phyloP scores from a whole-genome alignment of 805 yeast genomes.

The Clavispora carvajalis region DNA sequence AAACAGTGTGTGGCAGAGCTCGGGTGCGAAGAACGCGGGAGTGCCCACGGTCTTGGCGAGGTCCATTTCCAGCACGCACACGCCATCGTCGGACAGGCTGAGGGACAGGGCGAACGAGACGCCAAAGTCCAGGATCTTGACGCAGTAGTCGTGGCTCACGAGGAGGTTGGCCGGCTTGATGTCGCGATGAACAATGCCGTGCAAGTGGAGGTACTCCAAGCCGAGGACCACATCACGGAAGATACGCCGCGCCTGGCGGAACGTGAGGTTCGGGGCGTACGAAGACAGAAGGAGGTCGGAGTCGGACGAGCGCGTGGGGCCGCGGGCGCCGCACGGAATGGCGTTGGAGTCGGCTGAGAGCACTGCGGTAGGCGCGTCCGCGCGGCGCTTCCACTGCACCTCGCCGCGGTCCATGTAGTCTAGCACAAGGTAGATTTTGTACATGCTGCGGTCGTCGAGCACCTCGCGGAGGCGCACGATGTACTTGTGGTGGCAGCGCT shows the following conservation, averaged over 20 bases:
- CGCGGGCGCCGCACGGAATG: constrained; percentile 3
- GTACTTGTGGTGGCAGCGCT: constrained; percentile 43
- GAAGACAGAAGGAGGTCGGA: constrained; percentile 19
- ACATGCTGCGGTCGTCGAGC: constrained; percentile 75
- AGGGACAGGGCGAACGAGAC: constrained; percentile 69
- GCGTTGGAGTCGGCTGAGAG: constrained; percentile 5
- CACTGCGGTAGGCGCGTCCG: constrained; percentile 7
- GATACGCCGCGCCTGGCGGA: constrained; percentile 62
- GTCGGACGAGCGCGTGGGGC: constrained; percentile 11
- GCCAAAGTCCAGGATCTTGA: constrained; percentile 95
- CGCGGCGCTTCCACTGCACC: constrained; percentile 60
- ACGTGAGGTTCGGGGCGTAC: constrained; percentile 54
- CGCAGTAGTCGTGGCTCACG: constrained; percentile 61
- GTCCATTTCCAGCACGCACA: constrained; percentile 55
- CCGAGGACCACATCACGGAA: constrained; percentile 84
- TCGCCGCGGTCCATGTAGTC: constrained; percentile 92
- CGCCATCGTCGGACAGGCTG: constrained; percentile 40
- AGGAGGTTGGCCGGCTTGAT: constrained; percentile 91
- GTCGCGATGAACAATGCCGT: constrained; percentile 91
- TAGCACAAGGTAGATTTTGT: constrained; percentile 83
- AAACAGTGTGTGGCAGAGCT: constrained; percentile 65
- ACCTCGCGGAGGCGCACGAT: constrained; percentile 48
- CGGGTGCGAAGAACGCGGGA: constrained; percentile 89
- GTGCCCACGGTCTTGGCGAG: constrained; percentile 96
- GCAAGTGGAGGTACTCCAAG: constrained; percentile 82